A percentile compares a stretch with the other conserved stretches of the same genome.
Conservation (phyloP, 345 rosid species). For the Citrus reticulata region DNA sequence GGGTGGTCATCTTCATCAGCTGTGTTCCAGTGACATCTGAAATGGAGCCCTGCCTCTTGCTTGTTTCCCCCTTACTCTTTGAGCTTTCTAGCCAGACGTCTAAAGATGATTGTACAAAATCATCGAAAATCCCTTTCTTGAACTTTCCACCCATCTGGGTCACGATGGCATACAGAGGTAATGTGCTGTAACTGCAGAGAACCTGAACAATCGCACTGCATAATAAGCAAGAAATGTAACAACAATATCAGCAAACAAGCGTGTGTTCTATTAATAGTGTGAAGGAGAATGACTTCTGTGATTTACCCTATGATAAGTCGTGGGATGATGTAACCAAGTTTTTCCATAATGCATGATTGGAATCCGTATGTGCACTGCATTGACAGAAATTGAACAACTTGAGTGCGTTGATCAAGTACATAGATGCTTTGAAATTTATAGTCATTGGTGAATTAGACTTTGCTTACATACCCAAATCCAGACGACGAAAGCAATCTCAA, state of each 20-base stretch:
- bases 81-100: slow-evolving; percentile 23
- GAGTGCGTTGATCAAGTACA: neutral
- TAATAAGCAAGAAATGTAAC: neutral
- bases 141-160: slow-evolving; percentile 81
- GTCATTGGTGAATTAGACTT: no score
- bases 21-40: neutral
- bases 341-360: slow-evolving; percentile 82
- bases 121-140: slow-evolving; percentile 47
- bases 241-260: neutral
- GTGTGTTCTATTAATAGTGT: no score
- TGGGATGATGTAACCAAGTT: slow-evolving; percentile 52
- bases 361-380: slow-evolving; percentile 68
- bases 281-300: neutral
- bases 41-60: neutral
- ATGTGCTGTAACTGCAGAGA: slow-evolving; percentile 84
- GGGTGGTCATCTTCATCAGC: neutral
- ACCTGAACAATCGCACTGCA: slow-evolving; percentile 78
- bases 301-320: slow-evolving; percentile 75
- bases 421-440: no score
- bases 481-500: slow-evolving; percentile 85
- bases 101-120: slow-evolving; percentile 16
- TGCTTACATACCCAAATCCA: slow-evolving; percentile 63
- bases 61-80: slow-evolving; percentile 15
- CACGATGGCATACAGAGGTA: slow-evolving; percentile 74
- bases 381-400: neutral